Evolutionary conservation across 192 early-diverging fungal species (phyloP).

Genomic region (Coemansia sp.): DNA sequence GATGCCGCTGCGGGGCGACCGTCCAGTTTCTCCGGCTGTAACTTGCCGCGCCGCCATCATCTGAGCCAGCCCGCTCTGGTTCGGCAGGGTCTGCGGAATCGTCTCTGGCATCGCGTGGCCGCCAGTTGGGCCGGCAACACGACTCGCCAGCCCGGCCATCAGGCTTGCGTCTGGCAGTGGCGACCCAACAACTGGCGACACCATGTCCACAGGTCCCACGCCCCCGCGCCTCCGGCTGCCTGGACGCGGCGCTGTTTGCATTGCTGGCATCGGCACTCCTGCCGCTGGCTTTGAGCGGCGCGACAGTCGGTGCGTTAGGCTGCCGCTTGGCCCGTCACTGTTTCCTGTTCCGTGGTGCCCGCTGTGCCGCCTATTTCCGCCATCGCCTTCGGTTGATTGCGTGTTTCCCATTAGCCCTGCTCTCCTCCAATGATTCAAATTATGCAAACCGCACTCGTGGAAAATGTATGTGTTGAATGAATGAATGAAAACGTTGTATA

Average conservation of each 20-base stretch:
- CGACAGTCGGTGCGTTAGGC: constrained; percentile 36
- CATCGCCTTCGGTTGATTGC: constrained; percentile 44
- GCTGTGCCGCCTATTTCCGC: constrained; percentile 31
- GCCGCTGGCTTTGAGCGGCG: constrained; percentile 45
- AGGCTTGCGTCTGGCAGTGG: constrained; percentile 41
- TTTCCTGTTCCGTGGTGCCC: constrained; percentile 17
- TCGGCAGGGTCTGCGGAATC: constrained; percentile 53
- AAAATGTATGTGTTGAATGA: no score
- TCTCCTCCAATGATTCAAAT: no score
- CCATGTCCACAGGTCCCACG: constrained; percentile 50
- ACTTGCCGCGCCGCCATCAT: constrained; percentile 51
- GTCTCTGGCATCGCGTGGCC: constrained; percentile 47
- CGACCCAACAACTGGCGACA: constrained; percentile 50
- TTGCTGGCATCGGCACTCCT: constrained; percentile 23
- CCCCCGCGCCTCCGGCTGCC: constrained; percentile 13
- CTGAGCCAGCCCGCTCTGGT: constrained; percentile 49
- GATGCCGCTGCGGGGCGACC: constrained; percentile 45
- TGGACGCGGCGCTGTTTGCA: constrained; percentile 4
- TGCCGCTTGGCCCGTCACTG: constrained; percentile 10
- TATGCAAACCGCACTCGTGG: no score
- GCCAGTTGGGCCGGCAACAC: not conserved
- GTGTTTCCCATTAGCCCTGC: constrained; percentile 44
- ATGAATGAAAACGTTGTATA: no score
- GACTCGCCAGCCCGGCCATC: constrained; percentile 6
- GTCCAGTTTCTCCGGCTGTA: constrained; percentile 29